Conservation (phyloP, 2,329 filamentous ascomycete species). For the Botrytis paeoniae region DNA sequence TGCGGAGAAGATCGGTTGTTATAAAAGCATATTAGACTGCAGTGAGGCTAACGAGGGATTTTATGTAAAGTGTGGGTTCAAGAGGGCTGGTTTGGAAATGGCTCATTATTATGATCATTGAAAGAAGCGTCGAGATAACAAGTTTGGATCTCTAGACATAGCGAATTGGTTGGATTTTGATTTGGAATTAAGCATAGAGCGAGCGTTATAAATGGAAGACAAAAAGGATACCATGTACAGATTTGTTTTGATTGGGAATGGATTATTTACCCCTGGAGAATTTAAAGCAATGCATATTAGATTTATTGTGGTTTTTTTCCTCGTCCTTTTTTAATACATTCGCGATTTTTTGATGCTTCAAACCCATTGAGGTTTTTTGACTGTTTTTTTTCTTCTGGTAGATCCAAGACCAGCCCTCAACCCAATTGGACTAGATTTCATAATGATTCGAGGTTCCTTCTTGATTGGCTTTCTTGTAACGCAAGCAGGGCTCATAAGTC, state of each 20-base stretch:
- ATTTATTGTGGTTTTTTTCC: background rate
- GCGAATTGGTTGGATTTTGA: background rate
- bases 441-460: background rate
- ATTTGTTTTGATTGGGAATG: background rate
- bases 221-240: background rate
- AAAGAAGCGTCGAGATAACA: background rate
- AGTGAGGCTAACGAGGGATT: constrained; percentile 95
- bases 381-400: background rate
- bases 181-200: constrained; percentile 3
- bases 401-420: constrained; percentile 6
- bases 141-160: background rate
- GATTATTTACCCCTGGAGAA: background rate
- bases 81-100: constrained; percentile 91
- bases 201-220: constrained; percentile 7
- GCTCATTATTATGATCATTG: constrained; percentile 72
- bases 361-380: constrained; percentile 2
- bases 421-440: background rate
- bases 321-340: background rate
- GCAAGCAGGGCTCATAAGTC: background rate
- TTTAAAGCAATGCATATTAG: background rate
- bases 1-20: constrained; percentile 85
- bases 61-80: constrained; percentile 96
- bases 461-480: background rate
- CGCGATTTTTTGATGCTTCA: background rate
- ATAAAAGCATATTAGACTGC: constrained; percentile 96